Percentiles rank a stretch among this genome's conserved stretches.
Conservation (phyloP, 2,329 filamentous ascomycete species). For the Pyrenophora teres region DNA sequence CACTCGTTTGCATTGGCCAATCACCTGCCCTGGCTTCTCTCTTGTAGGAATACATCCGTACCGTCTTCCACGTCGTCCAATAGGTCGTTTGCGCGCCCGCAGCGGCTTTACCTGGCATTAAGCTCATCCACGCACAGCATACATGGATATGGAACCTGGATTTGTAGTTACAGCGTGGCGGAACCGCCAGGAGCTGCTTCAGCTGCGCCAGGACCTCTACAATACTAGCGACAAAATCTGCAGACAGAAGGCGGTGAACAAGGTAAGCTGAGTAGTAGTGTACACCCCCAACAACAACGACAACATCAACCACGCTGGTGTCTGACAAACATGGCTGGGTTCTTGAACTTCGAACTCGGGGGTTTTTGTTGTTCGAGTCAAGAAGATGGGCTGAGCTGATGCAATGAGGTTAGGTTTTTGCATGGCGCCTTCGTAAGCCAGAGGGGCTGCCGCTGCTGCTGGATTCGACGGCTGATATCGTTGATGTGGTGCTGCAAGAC, state of each 20-base stretch:
- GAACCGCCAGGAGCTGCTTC: slow-evolving; percentile 66
- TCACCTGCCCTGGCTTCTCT: slow-evolving; percentile 2
- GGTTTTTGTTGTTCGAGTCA: no score
- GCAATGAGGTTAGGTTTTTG: slow-evolving; percentile 32
- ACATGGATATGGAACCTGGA: slow-evolving; percentile 20
- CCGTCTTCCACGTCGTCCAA: no score
- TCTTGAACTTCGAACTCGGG: background rate
- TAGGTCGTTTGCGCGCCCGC: background rate
- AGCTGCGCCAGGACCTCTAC: slow-evolving; percentile 69
- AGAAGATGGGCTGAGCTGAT: slow-evolving; percentile 18
- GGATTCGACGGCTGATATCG: slow-evolving; percentile 76
- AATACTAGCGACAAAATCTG: slow-evolving; percentile 35
- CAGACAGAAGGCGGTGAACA: slow-evolving; percentile 46
- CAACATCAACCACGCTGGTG: no score
- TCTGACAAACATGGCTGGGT: no score
- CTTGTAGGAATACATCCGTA: background rate
- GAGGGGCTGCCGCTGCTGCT: slow-evolving; percentile 70
- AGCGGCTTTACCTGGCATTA: background rate
- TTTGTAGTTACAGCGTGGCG: slow-evolving; percentile 58
- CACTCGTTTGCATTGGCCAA: slow-evolving; percentile 4
- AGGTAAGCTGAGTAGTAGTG: slow-evolving; percentile 33
- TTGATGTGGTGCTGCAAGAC: slow-evolving; percentile 71
- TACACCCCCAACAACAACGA: no score
- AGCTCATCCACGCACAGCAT: background rate
- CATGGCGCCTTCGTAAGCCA: slow-evolving; percentile 39